Base-by-base conservation (phyloP, 192 early-diverging fungal genomes). In the Spizellomyces punctatus region DNA sequence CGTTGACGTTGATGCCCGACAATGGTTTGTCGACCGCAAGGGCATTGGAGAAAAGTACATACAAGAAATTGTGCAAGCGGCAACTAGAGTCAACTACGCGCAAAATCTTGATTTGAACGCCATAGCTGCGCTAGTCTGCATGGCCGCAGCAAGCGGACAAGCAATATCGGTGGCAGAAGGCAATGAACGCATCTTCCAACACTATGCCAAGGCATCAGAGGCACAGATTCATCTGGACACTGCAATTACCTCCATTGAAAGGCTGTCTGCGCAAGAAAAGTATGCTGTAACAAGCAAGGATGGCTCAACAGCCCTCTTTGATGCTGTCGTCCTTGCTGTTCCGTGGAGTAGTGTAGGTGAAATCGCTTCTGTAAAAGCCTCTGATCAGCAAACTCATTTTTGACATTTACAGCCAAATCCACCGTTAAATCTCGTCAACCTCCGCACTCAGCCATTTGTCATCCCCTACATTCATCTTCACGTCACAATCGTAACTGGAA, bases 161-260 rank as follows among this genome's bases (percentile, higher is more conserved):
- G 45, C 62, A 7, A 22, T 56, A 16, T 36, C 49, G 8, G 71
- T 72, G 22, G 42, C 49, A 64, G 62, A 45, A 19, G 71, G 71
- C 61, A 72, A 72, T 50, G 45, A 72, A 63, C 60, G 49, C 14
- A 72, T 72, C 71, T 64, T 64, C 27, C 45, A 72, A 22, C 12
- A 62, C 5, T 71, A 62, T 27, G 69, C 44, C 14, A 16, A 21
- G 12, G 9, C 19, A 1, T 21, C 66, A 17, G 66, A 44, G 12
- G 66, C 66, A 14, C 27, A 42, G 10, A 21, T 66, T 7, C 46
- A 44, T 1, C 52, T 63, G 10, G 19, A 44, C 5, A 22, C 42
- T 45, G 42, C 42, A 41, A 46, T 63, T n/a, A 63, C 61, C 7
- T n/a, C 17, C 19, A 63, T 63, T n/a, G 6, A 63, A 46, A 36